These are phyloP conservation scores for Sabuloglossum arenarium DNA, from an alignment of 495 filamentous ascomycete species.

Conservation along the genomic window DNA sequence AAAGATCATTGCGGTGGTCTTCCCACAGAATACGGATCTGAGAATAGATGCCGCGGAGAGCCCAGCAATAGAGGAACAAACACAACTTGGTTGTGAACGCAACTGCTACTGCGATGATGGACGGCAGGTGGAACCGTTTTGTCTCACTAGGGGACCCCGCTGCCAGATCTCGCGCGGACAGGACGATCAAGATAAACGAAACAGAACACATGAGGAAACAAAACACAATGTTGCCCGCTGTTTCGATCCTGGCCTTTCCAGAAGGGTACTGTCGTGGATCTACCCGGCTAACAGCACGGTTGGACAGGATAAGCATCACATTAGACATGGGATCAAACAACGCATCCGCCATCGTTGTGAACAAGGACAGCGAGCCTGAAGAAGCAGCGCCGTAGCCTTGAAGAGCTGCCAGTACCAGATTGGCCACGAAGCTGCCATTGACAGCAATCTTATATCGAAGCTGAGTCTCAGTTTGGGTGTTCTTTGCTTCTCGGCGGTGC, in stretches of 20 bases:
- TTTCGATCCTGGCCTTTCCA: conserved; percentile 89
- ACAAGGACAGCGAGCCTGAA: conserved; percentile 76
- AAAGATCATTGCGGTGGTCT: conserved; percentile 25
- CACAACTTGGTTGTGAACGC: conserved; percentile 68
- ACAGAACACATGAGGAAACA: conserved; percentile 93
- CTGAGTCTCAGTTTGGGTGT: conserved; percentile 60
- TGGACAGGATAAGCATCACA: conserved; percentile 65
- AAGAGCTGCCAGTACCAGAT: conserved; percentile 52
- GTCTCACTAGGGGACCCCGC: conserved; percentile 17
- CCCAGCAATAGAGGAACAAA: conserved; percentile 84
- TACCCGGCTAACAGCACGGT: conserved; percentile 73
- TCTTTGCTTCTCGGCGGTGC: conserved; percentile 58
- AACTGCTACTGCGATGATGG: conserved; percentile 67
- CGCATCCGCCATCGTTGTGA: conserved; percentile 95
- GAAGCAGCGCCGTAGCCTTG: conserved; percentile 80
- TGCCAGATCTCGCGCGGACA: conserved; percentile 51
- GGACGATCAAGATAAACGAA: conserved; percentile 75
- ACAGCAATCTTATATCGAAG: conserved; percentile 78
- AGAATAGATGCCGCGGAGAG: conserved; percentile 66
- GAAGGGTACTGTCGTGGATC: conserved; percentile 81
- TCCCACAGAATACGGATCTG: conserved; percentile 81
- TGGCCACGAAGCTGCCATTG: conserved; percentile 72
- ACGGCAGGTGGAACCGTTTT: conserved; percentile 52
- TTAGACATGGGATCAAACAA: conserved; percentile 92
- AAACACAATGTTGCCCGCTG: conserved; percentile 89